Base-by-base conservation (phyloP, 805 yeast species). In the Kuraishia ogatae region DNA sequence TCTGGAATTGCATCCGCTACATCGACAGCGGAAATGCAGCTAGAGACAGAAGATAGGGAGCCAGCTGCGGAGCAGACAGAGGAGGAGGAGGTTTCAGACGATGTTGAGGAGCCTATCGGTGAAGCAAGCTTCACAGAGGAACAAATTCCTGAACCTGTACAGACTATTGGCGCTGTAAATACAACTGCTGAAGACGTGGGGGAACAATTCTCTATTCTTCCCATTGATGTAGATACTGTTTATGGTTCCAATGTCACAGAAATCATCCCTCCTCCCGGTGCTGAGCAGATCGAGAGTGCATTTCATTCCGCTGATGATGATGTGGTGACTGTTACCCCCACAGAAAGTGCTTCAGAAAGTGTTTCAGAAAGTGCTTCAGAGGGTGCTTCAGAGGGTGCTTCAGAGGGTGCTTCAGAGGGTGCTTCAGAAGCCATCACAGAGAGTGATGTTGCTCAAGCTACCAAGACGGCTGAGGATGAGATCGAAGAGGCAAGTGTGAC, bases 381-480 rank as follows among this genome's bases (percentile, higher is more conserved):
- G 48, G 48, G n/a, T n/a, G n/a, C n/a, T n/a, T n/a, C n/a, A n/a
- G n/a, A 20, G 48, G 22, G 10, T 7, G 11, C 11, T 20, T 4
- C 11, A 43, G 48, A 43, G 48, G 11, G 21, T 11, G 8, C n/a
- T n/a, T 19, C 20, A 20, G 48, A 43, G 48, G 48, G n/a, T n/a
- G n/a, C n/a, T n/a, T n/a, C n/a, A n/a, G n/a, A 20, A 11, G 22
- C 21, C 20, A 43, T 20, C 11, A 10, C 11, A 43, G 48, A 43
- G 48, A 20, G 21, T 11, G 8, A 43, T 6, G 22, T n/a, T 48
- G 28, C 47, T 26, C 52, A 35, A n/a, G 39, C 24, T 35, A 39
- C 54, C 15, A 51, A 43, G 19, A 50, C 47, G 21, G 55, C 50
- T 13, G 60, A 53, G 39, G 50, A 58, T 24, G 56, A 57, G 52